Base-by-base conservation (phyloP, 805 yeast species). In the Yarrowia sp. region DNA sequence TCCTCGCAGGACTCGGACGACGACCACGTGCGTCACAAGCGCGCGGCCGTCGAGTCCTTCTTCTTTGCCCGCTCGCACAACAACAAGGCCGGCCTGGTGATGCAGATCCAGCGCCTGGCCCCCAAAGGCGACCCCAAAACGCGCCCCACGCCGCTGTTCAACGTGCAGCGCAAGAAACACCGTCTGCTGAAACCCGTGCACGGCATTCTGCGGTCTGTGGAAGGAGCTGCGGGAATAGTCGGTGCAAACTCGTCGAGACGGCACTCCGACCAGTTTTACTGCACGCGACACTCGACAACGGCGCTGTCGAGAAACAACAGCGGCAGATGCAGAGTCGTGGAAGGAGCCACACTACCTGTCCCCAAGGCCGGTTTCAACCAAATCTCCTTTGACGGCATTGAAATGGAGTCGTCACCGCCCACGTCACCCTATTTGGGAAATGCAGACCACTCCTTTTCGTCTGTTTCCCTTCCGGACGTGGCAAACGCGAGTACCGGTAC, bases 151-250 rank as follows among this genome's bases (percentile, higher is more conserved):
- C 67, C 67, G 11, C 32, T 63, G 48, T 63, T 63, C 56, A 63
- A 63, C 50, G 55, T 63, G 10, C 67, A 63, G 45, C 55, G 67
- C 12, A 63, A 63, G 40, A 38, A 49, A 14, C 67, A 63, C 67
- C 32, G 56, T 2, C 56, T 63, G 38, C 38, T 63, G 26, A 63
- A 63, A 26, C 67, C 67, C 32, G 56, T 63, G 26, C 67, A 63
- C 12, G 67, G 67, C 15, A 63, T 63, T n/a, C 36, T 63, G 36
- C 43, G 56, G 15, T 48, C 67, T 8, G 56, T 63, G 9, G 67
- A 63, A 10, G 67, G 55, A 14, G 67, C 67, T 1, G 67, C 67
- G 0, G 67, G 67, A n/a, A 48, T 63, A 7, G 67, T 63, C 11
- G 67, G 67, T 1, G 67, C 40, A 14, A 63, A 49, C 56, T 48